phyloP scores from a whole-genome alignment of 768 basidiomycete genomes.

The Termitomyces sp. region DNA sequence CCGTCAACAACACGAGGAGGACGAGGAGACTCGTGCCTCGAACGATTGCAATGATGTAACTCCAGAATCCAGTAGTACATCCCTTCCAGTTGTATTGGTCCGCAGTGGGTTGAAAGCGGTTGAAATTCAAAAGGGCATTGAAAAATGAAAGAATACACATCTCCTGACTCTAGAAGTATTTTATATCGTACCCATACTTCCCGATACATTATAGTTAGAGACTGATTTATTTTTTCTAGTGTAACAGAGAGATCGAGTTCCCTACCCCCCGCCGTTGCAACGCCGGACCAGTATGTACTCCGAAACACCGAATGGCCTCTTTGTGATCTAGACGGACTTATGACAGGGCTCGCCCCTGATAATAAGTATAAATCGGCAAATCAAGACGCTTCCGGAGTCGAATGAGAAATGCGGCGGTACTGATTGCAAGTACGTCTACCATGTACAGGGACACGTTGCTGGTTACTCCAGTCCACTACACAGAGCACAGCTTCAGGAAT shows the following conservation, averaged over 20 bases:
- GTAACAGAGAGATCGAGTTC: neutral
- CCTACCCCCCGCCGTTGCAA: neutral
- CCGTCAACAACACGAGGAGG: conserved; percentile 3
- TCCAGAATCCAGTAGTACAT: neutral
- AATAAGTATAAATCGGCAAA: neutral
- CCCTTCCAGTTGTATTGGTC: neutral
- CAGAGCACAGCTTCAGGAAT: neutral
- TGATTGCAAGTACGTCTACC: neutral
- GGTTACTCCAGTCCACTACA: neutral
- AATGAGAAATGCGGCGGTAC: neutral
- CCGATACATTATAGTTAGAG: neutral
- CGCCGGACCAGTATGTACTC: neutral
- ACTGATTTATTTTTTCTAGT: neutral
- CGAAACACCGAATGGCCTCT: neutral
- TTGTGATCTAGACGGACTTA: neutral
- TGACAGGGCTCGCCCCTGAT: neutral
- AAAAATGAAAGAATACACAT: neutral
- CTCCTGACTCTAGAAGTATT: neutral
- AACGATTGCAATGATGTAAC: neutral
- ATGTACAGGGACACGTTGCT: neutral
- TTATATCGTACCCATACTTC: neutral
- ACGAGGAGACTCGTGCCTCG: neutral
- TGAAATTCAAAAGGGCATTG: neutral
- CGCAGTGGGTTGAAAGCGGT: neutral
- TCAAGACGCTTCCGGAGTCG: neutral